Evolutionary conservation across 371 early-diverging fungal species (phyloP).

Genomic region (Nematocida sp.): DNA sequence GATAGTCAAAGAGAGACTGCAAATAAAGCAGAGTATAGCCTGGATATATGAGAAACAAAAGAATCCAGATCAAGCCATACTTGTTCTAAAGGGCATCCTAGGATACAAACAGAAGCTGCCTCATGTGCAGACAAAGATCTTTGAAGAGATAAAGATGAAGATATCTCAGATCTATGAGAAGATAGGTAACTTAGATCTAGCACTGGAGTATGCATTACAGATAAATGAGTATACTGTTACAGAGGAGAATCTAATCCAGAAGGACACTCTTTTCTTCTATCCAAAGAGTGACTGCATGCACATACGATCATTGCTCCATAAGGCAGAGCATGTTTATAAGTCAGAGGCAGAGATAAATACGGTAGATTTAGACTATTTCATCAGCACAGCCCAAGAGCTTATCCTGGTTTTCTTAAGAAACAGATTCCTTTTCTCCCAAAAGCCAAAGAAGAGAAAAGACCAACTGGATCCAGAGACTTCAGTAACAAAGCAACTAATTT

Average conservation of each 20-base stretch:
- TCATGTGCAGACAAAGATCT: neutral
- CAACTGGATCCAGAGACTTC: neutral
- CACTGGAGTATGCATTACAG: slow-evolving; percentile 50
- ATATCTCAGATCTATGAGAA: slow-evolving; percentile 59
- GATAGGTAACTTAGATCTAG: slow-evolving; percentile 55
- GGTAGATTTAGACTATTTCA: slow-evolving; percentile 8
- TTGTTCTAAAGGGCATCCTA: slow-evolving; percentile 52
- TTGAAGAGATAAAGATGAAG: slow-evolving; percentile 51
- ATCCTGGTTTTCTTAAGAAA: slow-evolving; percentile 21
- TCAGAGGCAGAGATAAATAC: neutral
- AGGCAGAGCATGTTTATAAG: slow-evolving; percentile 17
- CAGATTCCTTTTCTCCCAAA: slow-evolving; percentile 18
- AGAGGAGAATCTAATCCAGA: neutral
- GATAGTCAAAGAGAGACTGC: slow-evolving; percentile 14
- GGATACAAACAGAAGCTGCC: slow-evolving; percentile 4
- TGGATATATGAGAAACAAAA: slow-evolving; percentile 3
- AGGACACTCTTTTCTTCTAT: slow-evolving; percentile 10
- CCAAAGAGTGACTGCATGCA: slow-evolving; percentile 16
- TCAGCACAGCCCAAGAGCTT: slow-evolving; percentile 26
- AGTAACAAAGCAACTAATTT: neutral
- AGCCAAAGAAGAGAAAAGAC: slow-evolving; percentile 33
- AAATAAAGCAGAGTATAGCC: slow-evolving; percentile 35
- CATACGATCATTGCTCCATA: slow-evolving; percentile 24
- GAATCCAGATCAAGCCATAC: slow-evolving; percentile 47
- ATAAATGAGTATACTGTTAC: neutral